Evolutionary conservation across 2,329 filamentous ascomycete genomes (phyloP).

Genomic region (Aspergillus niger): DNA sequence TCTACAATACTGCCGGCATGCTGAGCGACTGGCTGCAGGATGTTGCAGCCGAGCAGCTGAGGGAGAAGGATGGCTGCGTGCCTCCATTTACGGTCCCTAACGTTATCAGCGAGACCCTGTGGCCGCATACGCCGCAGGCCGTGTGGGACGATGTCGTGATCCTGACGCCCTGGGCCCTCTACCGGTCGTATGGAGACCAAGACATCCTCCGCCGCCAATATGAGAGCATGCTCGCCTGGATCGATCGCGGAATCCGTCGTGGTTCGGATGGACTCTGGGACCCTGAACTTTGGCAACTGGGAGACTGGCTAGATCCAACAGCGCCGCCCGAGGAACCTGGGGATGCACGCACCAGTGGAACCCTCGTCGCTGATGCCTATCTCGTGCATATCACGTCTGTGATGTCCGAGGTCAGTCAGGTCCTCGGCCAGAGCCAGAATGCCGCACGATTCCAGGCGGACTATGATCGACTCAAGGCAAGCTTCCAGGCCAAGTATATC

Average conservation of each 20-base stretch:
- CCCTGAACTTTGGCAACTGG: conserved; percentile 37
- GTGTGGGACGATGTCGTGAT: conserved; percentile 46
- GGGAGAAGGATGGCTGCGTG: conserved; percentile 26
- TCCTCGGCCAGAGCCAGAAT: conserved; percentile 26
- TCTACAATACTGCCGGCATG: conserved; percentile 57
- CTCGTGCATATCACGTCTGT: conserved; percentile 38
- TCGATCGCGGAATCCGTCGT: conserved; percentile 38
- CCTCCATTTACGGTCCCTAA: conserved; percentile 38
- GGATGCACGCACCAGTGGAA: conserved; percentile 33
- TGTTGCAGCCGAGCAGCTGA: conserved; percentile 40
- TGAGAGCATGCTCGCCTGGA: conserved; percentile 38
- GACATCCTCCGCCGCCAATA: conserved; percentile 41
- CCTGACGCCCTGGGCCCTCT: conserved; percentile 40
- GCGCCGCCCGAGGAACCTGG: conserved; percentile 40
- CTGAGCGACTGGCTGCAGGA: conserved; percentile 55
- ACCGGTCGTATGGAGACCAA: conserved; percentile 36
- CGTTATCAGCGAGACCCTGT: conserved; percentile 18
- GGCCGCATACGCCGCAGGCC: conserved; percentile 21
- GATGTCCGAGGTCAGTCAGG: conserved; percentile 30
- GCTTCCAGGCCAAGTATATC: conserved; percentile 36
- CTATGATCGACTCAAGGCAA: conserved; percentile 18
- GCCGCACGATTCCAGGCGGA: conserved; percentile 25
- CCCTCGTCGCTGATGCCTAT: conserved; percentile 44
- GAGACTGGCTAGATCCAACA: conserved; percentile 47
- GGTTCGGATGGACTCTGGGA: conserved; percentile 40